Base-by-base conservation (phyloP, 2,329 filamentous ascomycete species). In the Cordyceps fumosorosea region DNA sequence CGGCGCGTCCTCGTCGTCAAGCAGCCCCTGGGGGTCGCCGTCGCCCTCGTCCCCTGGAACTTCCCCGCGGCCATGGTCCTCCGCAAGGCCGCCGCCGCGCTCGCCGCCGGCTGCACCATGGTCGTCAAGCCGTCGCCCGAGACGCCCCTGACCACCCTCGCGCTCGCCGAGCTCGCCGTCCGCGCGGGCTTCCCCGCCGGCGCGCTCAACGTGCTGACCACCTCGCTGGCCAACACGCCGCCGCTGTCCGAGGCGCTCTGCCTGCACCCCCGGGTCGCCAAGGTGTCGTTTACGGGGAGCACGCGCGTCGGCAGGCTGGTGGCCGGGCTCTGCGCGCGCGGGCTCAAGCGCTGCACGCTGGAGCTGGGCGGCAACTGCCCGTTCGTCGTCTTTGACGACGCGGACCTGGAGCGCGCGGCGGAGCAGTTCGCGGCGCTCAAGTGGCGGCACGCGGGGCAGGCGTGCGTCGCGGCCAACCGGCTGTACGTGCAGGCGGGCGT, bases 91-190 rank as follows among this genome's bases (percentile, higher is more conserved):
- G 76, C 73, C 1, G 76, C 84, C 0, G 85, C 84, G 1, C 76
- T 91, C 32, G 89, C 89, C 26, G 88, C 88, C 14, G 89, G 89
- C 22, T 91, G 88, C 72, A 90, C 88, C 1, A 90, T 93, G 84
- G 79, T 93, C 18, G 79, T 84, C 18, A 91, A 91, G 74, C 86
- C 88, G 2, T 87, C 84, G 4, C 88, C 88, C 0, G 88, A 91
- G 71, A 91, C 89, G 2, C 90, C 89, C 0, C 83, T 90, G 68
- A 90, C 88, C 26, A 84, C 86, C 1, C 83, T 90, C 37, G 86
- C 87, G 0, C 75, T 92, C 11, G 88, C 86, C 0, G 82, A 87
- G 67, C 81, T 93, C 22, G 87, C 86, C 0, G 77, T 82, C 50
- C 81, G 86, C 22, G 90, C 91, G 1, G 91, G 90, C 0, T 88